Conservation (phyloP, 768 basidiomycete genomes). For the Goffeauzyma gilvescens region DNA sequence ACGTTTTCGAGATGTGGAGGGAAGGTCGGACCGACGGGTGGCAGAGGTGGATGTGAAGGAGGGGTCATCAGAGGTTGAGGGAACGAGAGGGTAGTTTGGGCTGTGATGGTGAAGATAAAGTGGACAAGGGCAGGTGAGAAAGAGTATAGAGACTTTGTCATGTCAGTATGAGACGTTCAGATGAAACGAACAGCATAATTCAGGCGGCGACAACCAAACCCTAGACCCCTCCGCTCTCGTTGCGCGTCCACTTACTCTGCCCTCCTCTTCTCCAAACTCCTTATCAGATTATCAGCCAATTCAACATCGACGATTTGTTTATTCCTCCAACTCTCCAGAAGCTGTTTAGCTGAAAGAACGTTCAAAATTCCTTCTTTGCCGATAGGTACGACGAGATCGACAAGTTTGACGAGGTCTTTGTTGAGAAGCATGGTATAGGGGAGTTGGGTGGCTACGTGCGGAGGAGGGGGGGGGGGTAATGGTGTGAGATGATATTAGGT, state of each 20-base stretch:
- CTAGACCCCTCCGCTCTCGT: too few species aligned
- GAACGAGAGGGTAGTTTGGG: neutral
- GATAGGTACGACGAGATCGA: constrained; percentile 69
- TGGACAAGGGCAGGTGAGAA: neutral
- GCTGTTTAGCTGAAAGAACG: constrained; percentile 69
- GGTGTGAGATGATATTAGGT: constrained; percentile 4
- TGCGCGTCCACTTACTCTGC: constrained; percentile 13
- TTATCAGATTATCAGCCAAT: constrained; percentile 51
- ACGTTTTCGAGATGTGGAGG: constrained; percentile 5
- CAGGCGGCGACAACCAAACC: too few species aligned
- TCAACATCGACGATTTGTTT: constrained; percentile 68
- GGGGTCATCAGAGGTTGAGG: neutral
- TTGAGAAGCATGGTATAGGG: constrained; percentile 61
- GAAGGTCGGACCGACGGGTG: neutral
- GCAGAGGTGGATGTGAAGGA: neutral
- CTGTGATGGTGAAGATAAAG: neutral
- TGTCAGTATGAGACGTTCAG: too few species aligned
- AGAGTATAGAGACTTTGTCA: neutral
- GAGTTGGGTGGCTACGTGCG: constrained; percentile 11
- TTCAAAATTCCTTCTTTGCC: constrained; percentile 77
- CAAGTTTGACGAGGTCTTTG: constrained; percentile 57
- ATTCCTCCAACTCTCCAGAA: constrained; percentile 74
- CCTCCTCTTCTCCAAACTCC: constrained; percentile 27
- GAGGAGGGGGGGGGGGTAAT: constrained; percentile 16
- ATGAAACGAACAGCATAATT: too few species aligned